A percentile compares a stretch with the other conserved stretches of the same genome.
Conservation (phyloP, 305 asterid genomes). For the Galium porrigens region DNA sequence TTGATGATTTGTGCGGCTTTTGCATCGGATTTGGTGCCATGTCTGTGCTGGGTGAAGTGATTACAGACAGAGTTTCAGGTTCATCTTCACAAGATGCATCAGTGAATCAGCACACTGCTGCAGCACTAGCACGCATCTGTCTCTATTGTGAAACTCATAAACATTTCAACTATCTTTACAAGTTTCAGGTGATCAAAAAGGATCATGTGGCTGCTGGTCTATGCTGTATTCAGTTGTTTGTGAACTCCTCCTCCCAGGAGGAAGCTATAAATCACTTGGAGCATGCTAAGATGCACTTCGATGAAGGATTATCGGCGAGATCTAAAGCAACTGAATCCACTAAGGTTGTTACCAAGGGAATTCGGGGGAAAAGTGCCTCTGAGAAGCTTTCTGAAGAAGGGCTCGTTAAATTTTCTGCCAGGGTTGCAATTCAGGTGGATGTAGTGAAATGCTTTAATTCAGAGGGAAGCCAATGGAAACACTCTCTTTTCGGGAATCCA, state of each 20-base stretch:
- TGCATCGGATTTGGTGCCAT: constrained; percentile 84
- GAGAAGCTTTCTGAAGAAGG: constrained; percentile 94
- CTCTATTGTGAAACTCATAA: constrained; percentile 81
- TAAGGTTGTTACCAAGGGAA: constrained; percentile 65
- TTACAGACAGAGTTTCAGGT: constrained; percentile 42
- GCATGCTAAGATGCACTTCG: constrained; percentile 84
- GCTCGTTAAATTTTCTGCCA: constrained; percentile 77
- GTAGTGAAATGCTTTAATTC: constrained; percentile 83
- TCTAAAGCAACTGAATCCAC: constrained; percentile 58
- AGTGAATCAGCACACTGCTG: constrained; percentile 64
- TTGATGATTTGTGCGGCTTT: constrained; percentile 75
- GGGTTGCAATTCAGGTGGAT: constrained; percentile 81
- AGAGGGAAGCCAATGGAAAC: constrained; percentile 85
- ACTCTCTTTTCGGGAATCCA: constrained; percentile 93
- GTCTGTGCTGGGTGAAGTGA: constrained; percentile 75
- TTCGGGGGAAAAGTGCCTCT: constrained; percentile 69
- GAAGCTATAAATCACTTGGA: constrained; percentile 82
- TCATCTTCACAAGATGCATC: constrained; percentile 33
- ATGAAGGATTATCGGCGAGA: constrained; percentile 75
- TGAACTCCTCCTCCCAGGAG: constrained; percentile 88
- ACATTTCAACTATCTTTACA: constrained; percentile 79
- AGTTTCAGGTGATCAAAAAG: constrained; percentile 89
- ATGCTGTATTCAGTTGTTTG: constrained; percentile 86
- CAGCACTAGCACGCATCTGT: constrained; percentile 85
- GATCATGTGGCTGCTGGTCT: constrained; percentile 94